These are phyloP conservation scores for Penicillium tannophilum DNA, from an alignment of 495 filamentous ascomycete genomes.

Conservation along the genomic window DNA sequence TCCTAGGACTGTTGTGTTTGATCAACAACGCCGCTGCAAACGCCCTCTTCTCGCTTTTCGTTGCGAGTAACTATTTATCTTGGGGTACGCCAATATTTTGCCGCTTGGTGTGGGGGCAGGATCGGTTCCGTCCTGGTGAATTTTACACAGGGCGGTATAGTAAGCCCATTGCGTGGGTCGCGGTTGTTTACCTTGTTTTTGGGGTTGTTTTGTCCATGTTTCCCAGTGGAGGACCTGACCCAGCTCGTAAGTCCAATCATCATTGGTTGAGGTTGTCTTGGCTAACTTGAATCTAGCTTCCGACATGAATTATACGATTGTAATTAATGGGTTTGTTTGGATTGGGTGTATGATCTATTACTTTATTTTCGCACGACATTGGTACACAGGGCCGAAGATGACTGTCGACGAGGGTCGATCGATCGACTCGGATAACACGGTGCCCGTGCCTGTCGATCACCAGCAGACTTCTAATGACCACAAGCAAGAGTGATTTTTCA, in stretches of 20 bases:
- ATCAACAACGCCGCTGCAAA: slow-evolving; percentile 60
- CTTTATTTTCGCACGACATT: slow-evolving; percentile 64
- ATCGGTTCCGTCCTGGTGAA: slow-evolving; percentile 61
- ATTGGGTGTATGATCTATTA: slow-evolving; percentile 62
- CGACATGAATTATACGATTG: slow-evolving; percentile 68
- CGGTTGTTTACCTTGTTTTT: slow-evolving; percentile 58
- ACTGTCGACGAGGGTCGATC: slow-evolving; percentile 52
- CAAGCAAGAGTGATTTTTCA: slow-evolving; percentile 9
- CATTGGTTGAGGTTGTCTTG: background rate
- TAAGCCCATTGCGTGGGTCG: slow-evolving; percentile 54
- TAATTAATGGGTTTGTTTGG: slow-evolving; percentile 67
- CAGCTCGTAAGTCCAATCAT: slow-evolving; percentile 39
- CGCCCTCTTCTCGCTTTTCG: slow-evolving; percentile 63
- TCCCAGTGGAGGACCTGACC: slow-evolving; percentile 57
- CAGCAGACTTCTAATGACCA: background rate
- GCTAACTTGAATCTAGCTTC: slow-evolving; percentile 34
- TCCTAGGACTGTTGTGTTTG: slow-evolving; percentile 61
- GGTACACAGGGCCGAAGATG: slow-evolving; percentile 75
- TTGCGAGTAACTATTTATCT: slow-evolving; percentile 62
- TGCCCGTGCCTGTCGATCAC: background rate
- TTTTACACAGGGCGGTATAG: slow-evolving; percentile 41
- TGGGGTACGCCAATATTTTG: slow-evolving; percentile 65
- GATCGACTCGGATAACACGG: slow-evolving; percentile 4
- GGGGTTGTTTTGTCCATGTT: slow-evolving; percentile 62
- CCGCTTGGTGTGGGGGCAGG: slow-evolving; percentile 61